Evolutionary conservation across 345 rosid genomes (phyloP).

Genomic region (Moricandia moricandioides): DNA sequence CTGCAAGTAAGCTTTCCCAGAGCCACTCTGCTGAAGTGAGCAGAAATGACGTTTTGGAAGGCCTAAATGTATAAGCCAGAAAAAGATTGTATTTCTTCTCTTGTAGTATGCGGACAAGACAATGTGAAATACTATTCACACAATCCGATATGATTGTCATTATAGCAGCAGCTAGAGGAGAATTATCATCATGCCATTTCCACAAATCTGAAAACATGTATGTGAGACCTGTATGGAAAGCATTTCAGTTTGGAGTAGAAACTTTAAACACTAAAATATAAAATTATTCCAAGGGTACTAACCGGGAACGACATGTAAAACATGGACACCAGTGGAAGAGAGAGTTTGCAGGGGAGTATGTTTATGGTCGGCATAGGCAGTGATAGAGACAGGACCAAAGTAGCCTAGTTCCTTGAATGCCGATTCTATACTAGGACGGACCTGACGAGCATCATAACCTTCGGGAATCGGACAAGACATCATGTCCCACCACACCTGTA

Average conservation of each 20-base stretch:
- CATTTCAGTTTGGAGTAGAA: too few species aligned
- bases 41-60: neutral
- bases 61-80: neutral
- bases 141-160: neutral
- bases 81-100: neutral
- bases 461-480: neutral
- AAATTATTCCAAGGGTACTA: too few species aligned
- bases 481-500: neutral
- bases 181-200: neutral
- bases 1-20: too few species aligned
- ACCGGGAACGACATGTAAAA: too few species aligned
- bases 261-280: too few species aligned
- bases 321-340: neutral
- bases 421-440: neutral
- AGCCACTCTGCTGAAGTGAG: too few species aligned
- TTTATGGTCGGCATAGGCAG: neutral
- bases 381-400: neutral
- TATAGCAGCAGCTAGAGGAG: neutral
- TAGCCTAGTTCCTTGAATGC: neutral
- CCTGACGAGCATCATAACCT: neutral
- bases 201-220: too few species aligned
- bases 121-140: neutral
- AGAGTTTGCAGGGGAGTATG: neutral
- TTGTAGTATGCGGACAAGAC: neutral
- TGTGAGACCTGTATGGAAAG: too few species aligned